Percentiles rank a stretch among this genome's conserved stretches.
Evolutionary conservation across 495 filamentous ascomycete genomes (phyloP).

Genomic region (Penicillium mononematosum): DNA sequence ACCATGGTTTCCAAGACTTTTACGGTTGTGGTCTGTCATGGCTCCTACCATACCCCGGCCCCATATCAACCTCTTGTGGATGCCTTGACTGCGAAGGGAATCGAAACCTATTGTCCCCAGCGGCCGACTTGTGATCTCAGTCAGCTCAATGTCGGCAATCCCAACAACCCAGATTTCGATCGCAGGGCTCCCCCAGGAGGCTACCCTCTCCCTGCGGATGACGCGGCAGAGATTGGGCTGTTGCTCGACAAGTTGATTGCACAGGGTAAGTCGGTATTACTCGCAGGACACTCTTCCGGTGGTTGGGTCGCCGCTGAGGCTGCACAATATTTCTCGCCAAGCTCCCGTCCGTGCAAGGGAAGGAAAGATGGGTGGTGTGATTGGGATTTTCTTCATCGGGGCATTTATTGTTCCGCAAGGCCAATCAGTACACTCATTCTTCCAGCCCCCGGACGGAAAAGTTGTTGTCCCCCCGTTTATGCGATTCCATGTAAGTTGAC

Average conservation of each 20-base stretch:
- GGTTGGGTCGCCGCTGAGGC: slow-evolving; percentile 38
- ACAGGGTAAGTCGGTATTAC: slow-evolving; percentile 27
- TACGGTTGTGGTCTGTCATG: slow-evolving; percentile 34
- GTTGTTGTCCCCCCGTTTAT: slow-evolving; percentile 23
- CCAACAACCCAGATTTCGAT: slow-evolving; percentile 30
- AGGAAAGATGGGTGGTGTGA: slow-evolving; percentile 32
- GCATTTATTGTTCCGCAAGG: slow-evolving; percentile 33
- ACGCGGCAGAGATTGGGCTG: slow-evolving; percentile 22
- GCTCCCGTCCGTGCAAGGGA: slow-evolving; percentile 15
- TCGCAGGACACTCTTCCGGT: slow-evolving; percentile 34
- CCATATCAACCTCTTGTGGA: slow-evolving; percentile 33
- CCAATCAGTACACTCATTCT: slow-evolving; percentile 30
- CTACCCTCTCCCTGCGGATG: slow-evolving; percentile 29
- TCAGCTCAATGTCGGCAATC: slow-evolving; percentile 33
- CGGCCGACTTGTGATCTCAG: slow-evolving; percentile 33
- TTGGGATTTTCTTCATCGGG: slow-evolving; percentile 35
- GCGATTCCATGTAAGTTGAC: slow-evolving; percentile 25
- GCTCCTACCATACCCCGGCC: slow-evolving; percentile 36
- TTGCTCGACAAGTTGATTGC: slow-evolving; percentile 24
- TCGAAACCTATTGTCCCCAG: slow-evolving; percentile 36
- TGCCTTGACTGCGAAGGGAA: slow-evolving; percentile 20
- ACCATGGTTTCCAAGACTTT: not conserved
- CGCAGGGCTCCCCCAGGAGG: slow-evolving; percentile 26
- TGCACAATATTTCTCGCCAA: slow-evolving; percentile 28
- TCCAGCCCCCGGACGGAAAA: slow-evolving; percentile 27